Conservation (phyloP, 768 basidiomycete genomes). For the Boletus fagicola region DNA sequence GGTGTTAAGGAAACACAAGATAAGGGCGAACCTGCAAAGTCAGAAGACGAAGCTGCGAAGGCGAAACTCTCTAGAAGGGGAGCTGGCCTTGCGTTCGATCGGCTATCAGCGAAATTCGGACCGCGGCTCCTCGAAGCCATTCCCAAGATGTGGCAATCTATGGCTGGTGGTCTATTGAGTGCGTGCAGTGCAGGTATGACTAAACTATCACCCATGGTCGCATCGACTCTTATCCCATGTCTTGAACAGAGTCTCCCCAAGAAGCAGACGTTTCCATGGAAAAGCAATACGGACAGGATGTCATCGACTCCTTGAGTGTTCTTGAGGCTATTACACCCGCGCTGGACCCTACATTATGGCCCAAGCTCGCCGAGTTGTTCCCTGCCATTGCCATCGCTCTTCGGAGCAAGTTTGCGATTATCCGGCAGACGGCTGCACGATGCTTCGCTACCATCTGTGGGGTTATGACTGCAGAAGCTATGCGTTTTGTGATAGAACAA, state of each 20-base stretch:
- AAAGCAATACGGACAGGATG: conserved; percentile 77
- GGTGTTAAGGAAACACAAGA: conserved; percentile 41
- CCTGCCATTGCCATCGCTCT: conserved; percentile 74
- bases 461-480: conserved; percentile 79
- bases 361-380: conserved; percentile 67
- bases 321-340: conserved; percentile 78
- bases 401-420: conserved; percentile 85
- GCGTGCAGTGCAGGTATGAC: conserved; percentile 64
- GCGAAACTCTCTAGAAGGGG: conserved; percentile 80
- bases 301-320: conserved; percentile 90
- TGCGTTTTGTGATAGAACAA: conserved; percentile 86
- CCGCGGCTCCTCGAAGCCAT: conserved; percentile 66
- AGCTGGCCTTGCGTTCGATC: conserved; percentile 76
- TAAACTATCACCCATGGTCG: neutral
- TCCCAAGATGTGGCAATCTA: conserved; percentile 95
- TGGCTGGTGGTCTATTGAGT: conserved; percentile 73
- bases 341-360: conserved; percentile 68
- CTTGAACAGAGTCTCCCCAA: conserved; percentile 47
- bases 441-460: conserved; percentile 88
- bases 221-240: neutral
- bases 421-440: conserved; percentile 82
- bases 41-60: conserved; percentile 55
- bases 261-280: conserved; percentile 66
- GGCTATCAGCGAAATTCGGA: conserved; percentile 78
- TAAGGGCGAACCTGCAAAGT: conserved; percentile 42